A percentile compares a stretch with the other conserved stretches of the same genome.
Conservation (phyloP, 352 stramenopile genomes). For the Aphanomyces stellatus region DNA sequence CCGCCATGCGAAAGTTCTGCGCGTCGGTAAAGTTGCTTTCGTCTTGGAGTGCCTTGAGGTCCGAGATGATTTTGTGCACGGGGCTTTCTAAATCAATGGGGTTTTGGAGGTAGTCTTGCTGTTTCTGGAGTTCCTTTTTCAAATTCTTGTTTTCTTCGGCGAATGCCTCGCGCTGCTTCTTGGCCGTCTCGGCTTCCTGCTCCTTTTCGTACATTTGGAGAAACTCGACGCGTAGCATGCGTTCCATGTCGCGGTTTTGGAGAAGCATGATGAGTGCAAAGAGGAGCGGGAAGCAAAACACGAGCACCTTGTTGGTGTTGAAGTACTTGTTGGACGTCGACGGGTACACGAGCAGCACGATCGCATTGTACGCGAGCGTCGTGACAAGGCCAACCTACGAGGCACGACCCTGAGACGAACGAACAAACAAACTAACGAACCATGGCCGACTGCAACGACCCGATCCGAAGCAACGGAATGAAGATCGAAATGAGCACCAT, state of each 20-base stretch:
- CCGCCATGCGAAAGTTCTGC: background rate
- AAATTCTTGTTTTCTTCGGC: constrained; percentile 21
- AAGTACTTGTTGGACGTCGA: constrained; percentile 18
- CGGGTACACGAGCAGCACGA: constrained; percentile 17
- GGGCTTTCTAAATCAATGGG: constrained; percentile 18
- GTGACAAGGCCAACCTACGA: constrained; percentile 13
- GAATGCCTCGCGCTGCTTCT: constrained; percentile 17
- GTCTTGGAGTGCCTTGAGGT: constrained; percentile 13
- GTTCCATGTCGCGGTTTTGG: constrained; percentile 20
- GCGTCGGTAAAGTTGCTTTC: constrained; percentile 12
- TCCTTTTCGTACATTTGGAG: constrained; percentile 19
- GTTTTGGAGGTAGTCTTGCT: constrained; percentile 7
- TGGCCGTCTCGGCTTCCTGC: constrained; percentile 13
- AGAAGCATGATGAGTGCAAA: constrained; percentile 17
- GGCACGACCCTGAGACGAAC: too few relatives aligned
- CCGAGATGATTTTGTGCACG: constrained; percentile 20
- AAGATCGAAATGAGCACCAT: constrained; percentile 18
- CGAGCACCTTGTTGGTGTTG: constrained; percentile 19
- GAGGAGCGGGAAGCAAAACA: constrained; percentile 18
- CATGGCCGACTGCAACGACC: background rate
- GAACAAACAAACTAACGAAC: background rate
- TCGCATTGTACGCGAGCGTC: background rate
- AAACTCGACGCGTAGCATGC: constrained; percentile 19
- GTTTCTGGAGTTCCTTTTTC: constrained; percentile 19
- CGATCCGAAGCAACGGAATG: constrained; percentile 14